Base-by-base conservation (phyloP, 2,329 filamentous ascomycete genomes). In the Samsoniella hepiali region DNA sequence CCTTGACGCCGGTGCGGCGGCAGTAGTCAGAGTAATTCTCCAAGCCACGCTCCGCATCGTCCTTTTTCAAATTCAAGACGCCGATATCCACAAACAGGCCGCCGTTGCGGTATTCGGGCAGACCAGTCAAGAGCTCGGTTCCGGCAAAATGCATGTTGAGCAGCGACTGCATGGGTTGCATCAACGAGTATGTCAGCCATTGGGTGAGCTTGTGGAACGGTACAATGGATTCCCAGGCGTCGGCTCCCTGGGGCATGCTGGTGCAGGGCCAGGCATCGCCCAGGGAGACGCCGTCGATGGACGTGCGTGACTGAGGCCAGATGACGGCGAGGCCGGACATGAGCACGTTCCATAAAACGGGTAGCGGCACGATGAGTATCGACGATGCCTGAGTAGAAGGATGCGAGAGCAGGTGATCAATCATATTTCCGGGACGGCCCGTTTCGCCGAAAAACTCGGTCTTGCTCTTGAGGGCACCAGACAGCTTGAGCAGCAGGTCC, bases 181-280 rank as follows among this genome's bases (percentile, higher is more conserved):
- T 96, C 63, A 97, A 84, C 2, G 92, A 96, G 77, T 97, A 97
- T 57, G 90, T 91, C 63, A 97, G 88, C 93, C 93, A 97, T 75
- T 97, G 93, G 0, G 93, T 96, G 42, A 96, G 84, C 77, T 96
- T 97, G 80, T 97, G 93, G 79, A 97, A 96, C 0, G 93, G 93
- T 11, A 94, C 85, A 66, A 96, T 93, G 0, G 84, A 89, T 72
- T 93, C 88, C 89, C 90, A 93, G 2, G 73, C 70, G 4, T 82
- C 80, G 61, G 85, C 81, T 3, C 84, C 85, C 53, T 82, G 80
- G 1, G 93, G 92, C 86, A 98, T 91, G 38, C 88, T 86, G 11
- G 85, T 87, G 77, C 93, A 97, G 0, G 89, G 91, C 95, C 95
- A 99, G 31, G 95, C 94, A 73, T 99, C 95, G 62, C 95, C 95